Conservation (phyloP, 768 basidiomycete species). For the Mycena maculata region DNA sequence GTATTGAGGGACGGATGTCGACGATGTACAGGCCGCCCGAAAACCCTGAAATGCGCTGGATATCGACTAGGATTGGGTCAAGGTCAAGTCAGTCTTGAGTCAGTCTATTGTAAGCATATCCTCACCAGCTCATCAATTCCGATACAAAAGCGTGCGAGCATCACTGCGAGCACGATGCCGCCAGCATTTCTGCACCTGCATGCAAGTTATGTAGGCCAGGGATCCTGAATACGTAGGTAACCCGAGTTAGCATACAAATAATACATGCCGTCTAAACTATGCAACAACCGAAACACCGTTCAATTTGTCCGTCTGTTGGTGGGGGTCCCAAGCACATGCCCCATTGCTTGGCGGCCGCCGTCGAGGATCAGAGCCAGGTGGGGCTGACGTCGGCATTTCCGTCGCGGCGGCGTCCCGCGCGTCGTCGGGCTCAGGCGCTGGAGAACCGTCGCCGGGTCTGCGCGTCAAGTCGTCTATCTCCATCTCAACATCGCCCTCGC, state of each 20-base stretch:
- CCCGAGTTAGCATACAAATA: slow-evolving; percentile 33
- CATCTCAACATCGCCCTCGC: slow-evolving; percentile 36
- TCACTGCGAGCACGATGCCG: no score
- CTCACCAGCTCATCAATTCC: no score
- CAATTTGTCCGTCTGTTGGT: slow-evolving; percentile 6
- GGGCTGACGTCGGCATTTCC: neutral
- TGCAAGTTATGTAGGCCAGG: no score
- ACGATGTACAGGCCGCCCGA: no score
- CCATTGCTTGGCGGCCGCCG: slow-evolving; percentile 32
- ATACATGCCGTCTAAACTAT: slow-evolving; percentile 30
- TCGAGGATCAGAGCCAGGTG: slow-evolving; percentile 27
- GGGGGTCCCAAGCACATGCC: slow-evolving; percentile 17
- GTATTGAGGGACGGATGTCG: no score
- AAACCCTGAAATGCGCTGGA: no score
- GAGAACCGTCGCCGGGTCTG: slow-evolving; percentile 2
- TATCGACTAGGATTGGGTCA: no score
- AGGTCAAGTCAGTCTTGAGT: no score
- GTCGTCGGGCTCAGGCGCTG: slow-evolving; percentile 9
- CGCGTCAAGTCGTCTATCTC: slow-evolving; percentile 33
- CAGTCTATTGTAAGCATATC: no score
- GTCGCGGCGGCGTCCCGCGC: neutral
- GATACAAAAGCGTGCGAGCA: no score
- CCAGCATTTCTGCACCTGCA: no score
- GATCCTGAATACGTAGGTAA: no score
- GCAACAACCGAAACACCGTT: slow-evolving; percentile 21